Evolutionary conservation across 352 stramenopile genomes (phyloP).

Genomic region (Globisporangium solare): DNA sequence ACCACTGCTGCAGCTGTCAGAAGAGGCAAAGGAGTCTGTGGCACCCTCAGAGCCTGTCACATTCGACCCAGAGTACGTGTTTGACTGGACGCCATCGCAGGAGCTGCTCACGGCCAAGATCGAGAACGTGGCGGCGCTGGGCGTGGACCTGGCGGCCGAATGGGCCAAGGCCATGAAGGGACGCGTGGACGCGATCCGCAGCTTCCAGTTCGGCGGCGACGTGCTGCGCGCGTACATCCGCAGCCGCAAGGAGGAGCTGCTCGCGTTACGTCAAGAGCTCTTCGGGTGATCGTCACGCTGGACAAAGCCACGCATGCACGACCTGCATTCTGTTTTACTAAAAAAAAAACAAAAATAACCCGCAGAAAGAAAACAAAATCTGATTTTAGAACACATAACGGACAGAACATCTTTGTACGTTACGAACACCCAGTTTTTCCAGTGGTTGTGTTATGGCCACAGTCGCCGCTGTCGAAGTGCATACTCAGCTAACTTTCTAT

Average conservation of each 20-base stretch:
- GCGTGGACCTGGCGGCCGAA: slow-evolving; percentile 13
- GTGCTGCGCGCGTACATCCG: slow-evolving; percentile 56
- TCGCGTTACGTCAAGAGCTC: slow-evolving; percentile 44
- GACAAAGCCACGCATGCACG: neutral
- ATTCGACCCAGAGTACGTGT: slow-evolving; percentile 51
- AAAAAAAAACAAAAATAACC: no score
- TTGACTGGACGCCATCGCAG: slow-evolving; percentile 49
- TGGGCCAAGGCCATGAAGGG: slow-evolving; percentile 45
- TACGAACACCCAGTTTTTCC: no score
- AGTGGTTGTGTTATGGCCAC: no score
- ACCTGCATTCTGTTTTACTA: neutral
- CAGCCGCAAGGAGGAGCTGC: slow-evolving; percentile 49
- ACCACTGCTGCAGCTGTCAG: neutral
- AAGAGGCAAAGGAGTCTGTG: neutral
- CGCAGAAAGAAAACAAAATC: no score
- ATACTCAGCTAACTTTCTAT: no score
- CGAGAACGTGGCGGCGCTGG: slow-evolving; percentile 6
- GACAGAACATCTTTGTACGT: no score
- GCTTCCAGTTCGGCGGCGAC: slow-evolving; percentile 54
- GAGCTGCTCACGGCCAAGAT: slow-evolving; percentile 18
- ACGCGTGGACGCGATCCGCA: slow-evolving; percentile 39
- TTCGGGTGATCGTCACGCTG: slow-evolving; percentile 24
- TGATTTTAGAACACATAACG: no score
- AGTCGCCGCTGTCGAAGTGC: no score
- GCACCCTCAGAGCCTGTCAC: slow-evolving; percentile 2